Conservation (phyloP, 148 eudicot species). For the Dysphania ambrosioides region DNA sequence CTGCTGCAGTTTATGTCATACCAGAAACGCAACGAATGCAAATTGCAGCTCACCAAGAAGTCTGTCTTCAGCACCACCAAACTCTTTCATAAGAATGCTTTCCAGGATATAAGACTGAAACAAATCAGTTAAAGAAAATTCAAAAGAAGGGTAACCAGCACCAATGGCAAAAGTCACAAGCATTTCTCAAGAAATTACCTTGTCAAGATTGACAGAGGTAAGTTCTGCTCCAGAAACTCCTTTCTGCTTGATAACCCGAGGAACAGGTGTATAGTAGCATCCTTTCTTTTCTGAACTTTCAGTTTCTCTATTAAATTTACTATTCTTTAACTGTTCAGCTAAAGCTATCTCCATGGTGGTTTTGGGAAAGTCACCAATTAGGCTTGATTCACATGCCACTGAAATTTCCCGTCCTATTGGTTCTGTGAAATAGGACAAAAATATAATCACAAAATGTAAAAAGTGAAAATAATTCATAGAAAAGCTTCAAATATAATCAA, state of each 20-base stretch:
- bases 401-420: constrained; percentile 90
- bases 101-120: constrained; percentile 72
- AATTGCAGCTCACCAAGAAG: constrained; percentile 91
- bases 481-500: neutral
- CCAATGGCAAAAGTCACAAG: neutral
- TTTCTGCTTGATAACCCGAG: constrained; percentile 74
- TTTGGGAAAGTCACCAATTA: constrained; percentile 44
- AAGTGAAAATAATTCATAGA: neutral
- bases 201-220: constrained; percentile 83
- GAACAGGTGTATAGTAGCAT: constrained; percentile 79
- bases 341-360: constrained; percentile 71
- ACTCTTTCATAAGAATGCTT: constrained; percentile 60
- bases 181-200: constrained; percentile 42
- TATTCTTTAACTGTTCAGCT: constrained; percentile 59
- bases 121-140: neutral
- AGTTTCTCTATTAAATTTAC: constrained; percentile 44
- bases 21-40: constrained; percentile 86
- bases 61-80: constrained; percentile 68
- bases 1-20: constrained; percentile 25
- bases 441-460: constrained; percentile 1
- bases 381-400: constrained; percentile 55
- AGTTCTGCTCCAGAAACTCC: constrained; percentile 71
- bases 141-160: neutral
- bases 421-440: constrained; percentile 41
- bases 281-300: constrained; percentile 49